Conservation (phyloP, 148 eudicot genomes). For the Rhododendron ferrugineum region DNA sequence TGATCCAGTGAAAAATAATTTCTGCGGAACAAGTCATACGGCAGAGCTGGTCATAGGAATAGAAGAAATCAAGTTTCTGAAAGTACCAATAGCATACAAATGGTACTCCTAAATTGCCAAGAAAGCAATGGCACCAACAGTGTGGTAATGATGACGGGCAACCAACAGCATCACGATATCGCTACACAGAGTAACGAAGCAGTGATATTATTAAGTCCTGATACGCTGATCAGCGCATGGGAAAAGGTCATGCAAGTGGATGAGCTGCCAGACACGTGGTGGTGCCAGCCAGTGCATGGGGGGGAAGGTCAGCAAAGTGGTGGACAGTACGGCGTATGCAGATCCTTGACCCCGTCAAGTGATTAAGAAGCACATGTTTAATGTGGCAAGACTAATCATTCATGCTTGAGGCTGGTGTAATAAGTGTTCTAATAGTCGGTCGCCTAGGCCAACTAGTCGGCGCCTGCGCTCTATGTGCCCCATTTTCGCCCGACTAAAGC, state of each 20-base stretch:
- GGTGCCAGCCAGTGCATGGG: background rate
- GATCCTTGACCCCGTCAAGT: background rate
- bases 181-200: background rate
- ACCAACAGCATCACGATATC: background rate
- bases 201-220: background rate
- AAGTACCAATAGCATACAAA: background rate
- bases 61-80: background rate
- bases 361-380: background rate
- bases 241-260: background rate
- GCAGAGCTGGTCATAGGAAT: background rate
- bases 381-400: background rate
- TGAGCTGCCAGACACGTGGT: background rate
- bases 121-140: background rate
- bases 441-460: background rate
- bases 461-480: too few relatives aligned
- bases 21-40: background rate
- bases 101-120: background rate
- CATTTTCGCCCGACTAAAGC: background rate
- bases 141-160: background rate
- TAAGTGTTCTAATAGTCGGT: too few relatives aligned
- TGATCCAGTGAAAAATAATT: background rate
- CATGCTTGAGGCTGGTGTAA: background rate
- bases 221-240: background rate
- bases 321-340: background rate
- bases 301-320: background rate